Conservation (phyloP, 805 yeast genomes). For the Hagleromyces aurorensis region DNA sequence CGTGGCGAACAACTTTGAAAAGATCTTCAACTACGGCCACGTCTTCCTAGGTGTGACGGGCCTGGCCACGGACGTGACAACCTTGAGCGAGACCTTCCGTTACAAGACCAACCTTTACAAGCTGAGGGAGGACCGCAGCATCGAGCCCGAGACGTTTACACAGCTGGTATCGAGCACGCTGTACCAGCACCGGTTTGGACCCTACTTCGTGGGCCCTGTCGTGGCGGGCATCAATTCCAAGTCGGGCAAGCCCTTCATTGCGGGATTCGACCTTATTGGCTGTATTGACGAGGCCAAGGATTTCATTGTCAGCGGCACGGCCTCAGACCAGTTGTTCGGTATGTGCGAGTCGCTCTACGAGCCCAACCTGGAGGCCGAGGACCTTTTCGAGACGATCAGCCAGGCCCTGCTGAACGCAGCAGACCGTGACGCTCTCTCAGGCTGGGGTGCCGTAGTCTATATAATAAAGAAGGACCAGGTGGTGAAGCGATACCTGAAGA, state of each 20-base stretch:
- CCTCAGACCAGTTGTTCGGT: conserved; percentile 93
- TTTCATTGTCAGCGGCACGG: conserved; percentile 93
- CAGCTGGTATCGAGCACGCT: conserved; percentile 84
- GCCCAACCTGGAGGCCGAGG: conserved; percentile 89
- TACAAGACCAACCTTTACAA: conserved; percentile 82
- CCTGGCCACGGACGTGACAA: conserved; percentile 86
- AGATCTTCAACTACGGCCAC: conserved; percentile 78
- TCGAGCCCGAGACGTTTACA: conserved; percentile 92
- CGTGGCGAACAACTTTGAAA: conserved; percentile 86
- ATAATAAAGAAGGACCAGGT: conserved; percentile 88
- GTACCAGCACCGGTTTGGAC: conserved; percentile 89
- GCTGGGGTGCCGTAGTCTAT: conserved; percentile 98
- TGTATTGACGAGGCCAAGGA: conserved; percentile 93
- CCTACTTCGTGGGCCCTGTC: conserved; percentile 92
- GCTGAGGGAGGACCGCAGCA: conserved; percentile 80
- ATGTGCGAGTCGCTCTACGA: conserved; percentile 97
- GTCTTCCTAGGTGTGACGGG: conserved; percentile 91
- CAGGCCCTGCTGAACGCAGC: conserved; percentile 92
- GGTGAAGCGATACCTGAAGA: conserved; percentile 75
- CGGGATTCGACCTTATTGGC: conserved; percentile 95
- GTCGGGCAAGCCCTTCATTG: conserved; percentile 77
- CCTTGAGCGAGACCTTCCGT: conserved; percentile 74
- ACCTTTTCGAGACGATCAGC: conserved; percentile 88
- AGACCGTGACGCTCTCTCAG: conserved; percentile 94
- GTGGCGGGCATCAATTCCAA: conserved; percentile 91